Percentiles rank a stretch among this genome's conserved stretches.
Conservation (phyloP, 2,329 filamentous ascomycete genomes). For the Trichoderma hamatum region DNA sequence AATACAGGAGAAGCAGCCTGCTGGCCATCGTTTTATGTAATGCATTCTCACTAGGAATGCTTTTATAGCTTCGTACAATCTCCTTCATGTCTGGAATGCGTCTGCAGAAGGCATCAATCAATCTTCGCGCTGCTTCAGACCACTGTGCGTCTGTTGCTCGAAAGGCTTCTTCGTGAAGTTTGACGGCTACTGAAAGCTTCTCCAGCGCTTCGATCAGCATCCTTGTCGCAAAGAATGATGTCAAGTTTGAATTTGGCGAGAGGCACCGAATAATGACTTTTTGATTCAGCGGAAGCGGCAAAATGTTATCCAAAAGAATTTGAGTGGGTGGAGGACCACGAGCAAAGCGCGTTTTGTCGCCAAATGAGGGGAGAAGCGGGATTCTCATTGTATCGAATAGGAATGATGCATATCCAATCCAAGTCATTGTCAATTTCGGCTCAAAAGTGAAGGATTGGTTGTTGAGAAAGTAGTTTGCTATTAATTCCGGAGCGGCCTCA, state of each 20-base stretch:
- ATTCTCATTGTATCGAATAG: constrained; percentile 80
- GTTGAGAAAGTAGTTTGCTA: constrained; percentile 82
- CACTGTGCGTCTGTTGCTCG: constrained; percentile 55
- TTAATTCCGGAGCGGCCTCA: constrained; percentile 77
- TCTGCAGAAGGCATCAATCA: constrained; percentile 75
- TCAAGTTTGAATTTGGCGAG: constrained; percentile 73
- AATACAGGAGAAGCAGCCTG: constrained; percentile 80
- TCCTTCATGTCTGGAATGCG: constrained; percentile 83
- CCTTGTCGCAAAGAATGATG: constrained; percentile 82
- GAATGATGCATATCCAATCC: constrained; percentile 92
- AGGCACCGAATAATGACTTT: constrained; percentile 80
- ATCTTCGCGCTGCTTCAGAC: constrained; percentile 67
- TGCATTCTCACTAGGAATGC: constrained; percentile 67
- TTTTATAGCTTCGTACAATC: constrained; percentile 72
- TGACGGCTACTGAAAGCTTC: constrained; percentile 70
- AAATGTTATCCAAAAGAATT: constrained; percentile 79
- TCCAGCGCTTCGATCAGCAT: constrained; percentile 77
- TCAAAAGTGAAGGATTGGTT: constrained; percentile 84
- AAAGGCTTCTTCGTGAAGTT: constrained; percentile 58
- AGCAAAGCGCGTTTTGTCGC: constrained; percentile 61
- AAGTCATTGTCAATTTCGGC: constrained; percentile 87
- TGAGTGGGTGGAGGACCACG: constrained; percentile 77
- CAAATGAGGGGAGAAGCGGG: constrained; percentile 72
- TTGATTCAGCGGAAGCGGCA: constrained; percentile 80
- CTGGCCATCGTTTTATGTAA: constrained; percentile 79